These are phyloP conservation scores for Croton laevigatus DNA, from an alignment of 441 rosid genomes.

Conservation along the genomic window DNA sequence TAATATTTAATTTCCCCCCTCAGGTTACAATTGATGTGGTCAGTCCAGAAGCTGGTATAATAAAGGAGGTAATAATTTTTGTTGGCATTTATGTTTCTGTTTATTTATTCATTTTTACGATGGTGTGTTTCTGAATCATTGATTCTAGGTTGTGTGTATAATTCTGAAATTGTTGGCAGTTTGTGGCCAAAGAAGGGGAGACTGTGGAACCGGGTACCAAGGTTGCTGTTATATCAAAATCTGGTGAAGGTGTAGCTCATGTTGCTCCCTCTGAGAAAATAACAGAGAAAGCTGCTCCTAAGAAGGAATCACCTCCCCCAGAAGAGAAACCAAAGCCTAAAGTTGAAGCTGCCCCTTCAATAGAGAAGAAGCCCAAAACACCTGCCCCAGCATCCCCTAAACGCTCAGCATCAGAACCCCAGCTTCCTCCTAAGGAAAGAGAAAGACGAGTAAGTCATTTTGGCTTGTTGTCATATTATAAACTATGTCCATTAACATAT, in stretches of 20 bases:
- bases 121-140: background rate
- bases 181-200: slow-evolving; percentile 90
- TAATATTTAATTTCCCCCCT: slow-evolving; percentile 20
- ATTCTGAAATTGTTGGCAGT: slow-evolving; percentile 33
- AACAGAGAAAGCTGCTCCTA: slow-evolving; percentile 51
- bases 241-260: slow-evolving; percentile 71
- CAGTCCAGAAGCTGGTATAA: slow-evolving; percentile 90
- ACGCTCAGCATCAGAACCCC: slow-evolving; percentile 76
- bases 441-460: slow-evolving; percentile 80
- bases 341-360: slow-evolving; percentile 52
- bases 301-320: slow-evolving; percentile 55
- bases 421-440: slow-evolving; percentile 95
- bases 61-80: slow-evolving; percentile 65
- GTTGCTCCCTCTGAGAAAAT: slow-evolving; percentile 73
- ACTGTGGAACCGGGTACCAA: slow-evolving; percentile 89
- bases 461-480: slow-evolving; percentile 10
- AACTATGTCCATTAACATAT: background rate
- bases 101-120: background rate
- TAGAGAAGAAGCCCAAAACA: slow-evolving; percentile 68
- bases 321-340: slow-evolving; percentile 49
- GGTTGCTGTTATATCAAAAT: slow-evolving; percentile 81
- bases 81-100: slow-evolving; percentile 12
- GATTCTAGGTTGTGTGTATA: slow-evolving; percentile 12
- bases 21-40: slow-evolving; percentile 94
- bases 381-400: slow-evolving; percentile 49